A percentile compares a stretch with the other conserved stretches of the same genome.
Evolutionary conservation across 768 basidiomycete genomes (phyloP).

Genomic region (Suillus americanus): DNA sequence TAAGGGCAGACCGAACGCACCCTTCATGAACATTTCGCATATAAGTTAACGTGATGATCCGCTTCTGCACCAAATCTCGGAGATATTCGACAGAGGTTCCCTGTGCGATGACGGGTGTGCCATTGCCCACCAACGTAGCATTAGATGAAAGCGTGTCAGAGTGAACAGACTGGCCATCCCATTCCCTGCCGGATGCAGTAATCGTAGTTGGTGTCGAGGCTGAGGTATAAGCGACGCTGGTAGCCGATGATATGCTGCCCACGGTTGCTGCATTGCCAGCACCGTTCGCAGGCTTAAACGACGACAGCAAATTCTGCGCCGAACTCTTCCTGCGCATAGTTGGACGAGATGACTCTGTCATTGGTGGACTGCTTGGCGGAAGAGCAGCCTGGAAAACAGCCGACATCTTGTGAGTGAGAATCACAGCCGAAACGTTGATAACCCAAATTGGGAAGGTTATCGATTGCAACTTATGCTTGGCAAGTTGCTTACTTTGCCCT

Average conservation of each 20-base stretch:
- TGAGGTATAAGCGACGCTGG: conserved; percentile 37
- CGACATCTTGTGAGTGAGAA: conserved; percentile 11
- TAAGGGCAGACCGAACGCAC: conserved; percentile 41
- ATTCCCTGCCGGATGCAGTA: conserved; percentile 51
- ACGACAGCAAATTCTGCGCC: conserved; percentile 77
- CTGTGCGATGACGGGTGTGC: conserved; percentile 38
- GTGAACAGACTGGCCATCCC: conserved; percentile 71
- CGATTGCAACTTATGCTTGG: neutral
- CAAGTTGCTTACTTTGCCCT: conserved; percentile 4
- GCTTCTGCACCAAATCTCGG: conserved; percentile 77
- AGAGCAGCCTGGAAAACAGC: conserved; percentile 18
- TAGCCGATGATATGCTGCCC: conserved; percentile 34
- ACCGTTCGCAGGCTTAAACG: conserved; percentile 51
- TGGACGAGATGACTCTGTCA: conserved; percentile 44
- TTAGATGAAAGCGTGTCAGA: conserved; percentile 43
- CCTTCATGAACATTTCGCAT: conserved; percentile 85
- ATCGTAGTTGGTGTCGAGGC: conserved; percentile 40
- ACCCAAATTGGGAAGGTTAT: conserved; percentile 20
- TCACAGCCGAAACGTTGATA: conserved; percentile 6
- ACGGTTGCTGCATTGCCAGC: conserved; percentile 27
- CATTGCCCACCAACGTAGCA: conserved; percentile 36
- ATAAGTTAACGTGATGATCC: conserved; percentile 83
- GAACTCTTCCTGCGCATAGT: conserved; percentile 83
- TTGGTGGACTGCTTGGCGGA: conserved; percentile 25
- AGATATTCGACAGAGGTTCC: conserved; percentile 79